phyloP scores from a whole-genome alignment of 1,284 basidiomycete species.

The Limonomyces culmigenus region DNA sequence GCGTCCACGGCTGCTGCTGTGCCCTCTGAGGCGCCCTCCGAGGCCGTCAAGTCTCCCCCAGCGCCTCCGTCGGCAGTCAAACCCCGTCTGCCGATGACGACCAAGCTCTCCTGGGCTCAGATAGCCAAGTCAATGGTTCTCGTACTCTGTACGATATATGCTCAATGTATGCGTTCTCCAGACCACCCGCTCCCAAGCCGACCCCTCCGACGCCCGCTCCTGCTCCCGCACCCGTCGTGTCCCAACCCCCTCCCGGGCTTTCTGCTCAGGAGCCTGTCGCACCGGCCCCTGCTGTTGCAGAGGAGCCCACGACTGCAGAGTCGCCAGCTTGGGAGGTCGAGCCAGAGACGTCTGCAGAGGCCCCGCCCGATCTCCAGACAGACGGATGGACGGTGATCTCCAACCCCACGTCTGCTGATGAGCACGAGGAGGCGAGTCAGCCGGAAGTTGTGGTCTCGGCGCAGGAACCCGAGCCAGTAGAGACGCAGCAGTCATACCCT shows the following conservation, averaged over 20 bases:
- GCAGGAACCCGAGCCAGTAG: constrained; percentile 11
- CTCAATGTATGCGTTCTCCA: too few relatives aligned
- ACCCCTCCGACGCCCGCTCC: constrained; percentile 9
- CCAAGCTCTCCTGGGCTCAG: constrained; percentile 69
- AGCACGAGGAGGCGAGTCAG: too few relatives aligned
- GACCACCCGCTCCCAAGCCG: background rate
- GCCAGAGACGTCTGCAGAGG: constrained; percentile 19
- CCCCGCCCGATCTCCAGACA: constrained; percentile 10
- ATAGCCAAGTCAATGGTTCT: constrained; percentile 40
- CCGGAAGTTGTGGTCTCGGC: too few relatives aligned
- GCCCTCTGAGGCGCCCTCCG: constrained; percentile 16
- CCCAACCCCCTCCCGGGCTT: constrained; percentile 13
- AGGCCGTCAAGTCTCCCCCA: constrained; percentile 12
- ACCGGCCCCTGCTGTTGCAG: constrained; percentile 11
- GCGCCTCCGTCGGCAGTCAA: constrained; percentile 18
- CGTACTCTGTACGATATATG: too few relatives aligned
- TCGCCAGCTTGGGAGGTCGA: constrained; percentile 64
- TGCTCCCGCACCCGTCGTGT: constrained; percentile 12
- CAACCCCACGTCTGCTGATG: constrained; percentile 5
- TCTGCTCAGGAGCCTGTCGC: constrained; percentile 19
- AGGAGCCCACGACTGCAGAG: constrained; percentile 60
- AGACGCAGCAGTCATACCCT: constrained; percentile 8
- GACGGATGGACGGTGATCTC: too few relatives aligned
- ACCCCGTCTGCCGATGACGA: constrained; percentile 45
- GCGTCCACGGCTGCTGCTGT: constrained; percentile 11